Evolutionary conservation across 768 basidiomycete species (phyloP).

Genomic region (Amanita polypyramis): DNA sequence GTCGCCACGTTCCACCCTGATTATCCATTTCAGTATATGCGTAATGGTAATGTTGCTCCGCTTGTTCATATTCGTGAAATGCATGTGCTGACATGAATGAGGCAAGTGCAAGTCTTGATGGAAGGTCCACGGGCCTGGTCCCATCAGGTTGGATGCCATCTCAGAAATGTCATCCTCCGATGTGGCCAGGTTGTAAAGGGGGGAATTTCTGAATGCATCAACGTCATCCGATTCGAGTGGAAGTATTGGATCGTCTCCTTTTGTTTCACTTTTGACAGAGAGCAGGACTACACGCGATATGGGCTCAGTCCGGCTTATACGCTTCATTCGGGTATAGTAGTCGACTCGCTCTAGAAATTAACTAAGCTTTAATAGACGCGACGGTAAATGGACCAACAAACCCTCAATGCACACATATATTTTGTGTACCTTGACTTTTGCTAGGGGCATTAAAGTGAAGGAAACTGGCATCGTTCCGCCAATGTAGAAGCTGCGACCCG

Average conservation of each 20-base stretch:
- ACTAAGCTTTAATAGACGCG: background rate
- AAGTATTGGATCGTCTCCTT: conserved; percentile 51
- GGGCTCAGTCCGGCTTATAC: conserved; percentile 61
- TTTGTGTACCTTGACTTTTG: conserved; percentile 74
- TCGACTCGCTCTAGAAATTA: conserved; percentile 59
- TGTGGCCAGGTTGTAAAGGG: conserved; percentile 42
- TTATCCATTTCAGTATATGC: conserved; percentile 72
- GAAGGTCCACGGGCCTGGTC: conserved; percentile 83
- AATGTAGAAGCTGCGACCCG: conserved; percentile 69
- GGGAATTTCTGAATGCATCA: conserved; percentile 54
- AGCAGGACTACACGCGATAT: conserved; percentile 51
- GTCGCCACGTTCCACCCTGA: conserved; percentile 78
- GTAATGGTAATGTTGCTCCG: conserved; percentile 63
- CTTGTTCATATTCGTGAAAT: conserved; percentile 74
- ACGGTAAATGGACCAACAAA: conserved; percentile 19
- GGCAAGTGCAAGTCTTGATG: conserved; percentile 64
- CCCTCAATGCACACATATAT: conserved; percentile 75
- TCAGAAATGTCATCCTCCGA: conserved; percentile 45
- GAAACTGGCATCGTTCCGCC: conserved; percentile 75
- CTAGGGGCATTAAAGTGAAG: conserved; percentile 73
- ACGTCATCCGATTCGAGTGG: conserved; percentile 68
- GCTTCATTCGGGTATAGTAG: conserved; percentile 62
- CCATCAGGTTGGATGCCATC: conserved; percentile 50
- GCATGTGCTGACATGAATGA: conserved; percentile 44
- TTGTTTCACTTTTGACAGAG: conserved; percentile 44